Evolutionary conservation across 2,329 filamentous ascomycete genomes (phyloP).

Genomic region (Cadophora malorum): DNA sequence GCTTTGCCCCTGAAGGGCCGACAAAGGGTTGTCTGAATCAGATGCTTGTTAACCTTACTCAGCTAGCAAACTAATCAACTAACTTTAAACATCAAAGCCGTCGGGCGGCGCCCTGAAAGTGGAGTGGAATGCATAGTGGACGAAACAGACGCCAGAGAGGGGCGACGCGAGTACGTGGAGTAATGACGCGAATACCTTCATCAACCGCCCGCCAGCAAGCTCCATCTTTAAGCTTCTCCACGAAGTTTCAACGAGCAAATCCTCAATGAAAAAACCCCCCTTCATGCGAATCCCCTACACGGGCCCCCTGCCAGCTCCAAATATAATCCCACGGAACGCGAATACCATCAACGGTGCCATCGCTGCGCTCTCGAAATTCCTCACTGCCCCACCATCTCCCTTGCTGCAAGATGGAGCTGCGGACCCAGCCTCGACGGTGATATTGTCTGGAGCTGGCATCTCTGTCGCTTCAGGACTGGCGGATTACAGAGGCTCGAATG

Average conservation of each 20-base stretch:
- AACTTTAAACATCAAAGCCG: constrained; percentile 1
- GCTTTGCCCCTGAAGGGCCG: not conserved
- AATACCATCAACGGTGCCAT: constrained; percentile 75
- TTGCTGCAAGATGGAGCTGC: constrained; percentile 51
- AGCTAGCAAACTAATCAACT: not conserved
- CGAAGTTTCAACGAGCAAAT: constrained; percentile 19
- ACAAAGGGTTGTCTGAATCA: not conserved
- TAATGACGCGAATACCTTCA: constrained; percentile 35
- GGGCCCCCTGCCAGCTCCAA: constrained; percentile 76
- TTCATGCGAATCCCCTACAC: constrained; percentile 88
- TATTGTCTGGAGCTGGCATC: constrained; percentile 85
- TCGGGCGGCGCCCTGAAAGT: not conserved
- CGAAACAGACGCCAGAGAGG: constrained; percentile 7
- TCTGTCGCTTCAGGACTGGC: constrained; percentile 92
- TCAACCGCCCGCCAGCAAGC: constrained; percentile 4
- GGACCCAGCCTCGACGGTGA: constrained; percentile 56
- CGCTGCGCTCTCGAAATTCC: constrained; percentile 77
- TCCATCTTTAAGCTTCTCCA: constrained; percentile 13
- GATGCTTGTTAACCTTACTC: constrained; percentile 1
- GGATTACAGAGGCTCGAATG: constrained; percentile 88
- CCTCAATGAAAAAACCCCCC: constrained; percentile 69
- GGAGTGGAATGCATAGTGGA: constrained; percentile 7
- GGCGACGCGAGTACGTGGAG: constrained; percentile 11
- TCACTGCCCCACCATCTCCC: constrained; percentile 64
- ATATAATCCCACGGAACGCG: constrained; percentile 76